phyloP scores from a whole-genome alignment of 176 grass and related monocot species.

The Chrysopogon serrulatus region DNA sequence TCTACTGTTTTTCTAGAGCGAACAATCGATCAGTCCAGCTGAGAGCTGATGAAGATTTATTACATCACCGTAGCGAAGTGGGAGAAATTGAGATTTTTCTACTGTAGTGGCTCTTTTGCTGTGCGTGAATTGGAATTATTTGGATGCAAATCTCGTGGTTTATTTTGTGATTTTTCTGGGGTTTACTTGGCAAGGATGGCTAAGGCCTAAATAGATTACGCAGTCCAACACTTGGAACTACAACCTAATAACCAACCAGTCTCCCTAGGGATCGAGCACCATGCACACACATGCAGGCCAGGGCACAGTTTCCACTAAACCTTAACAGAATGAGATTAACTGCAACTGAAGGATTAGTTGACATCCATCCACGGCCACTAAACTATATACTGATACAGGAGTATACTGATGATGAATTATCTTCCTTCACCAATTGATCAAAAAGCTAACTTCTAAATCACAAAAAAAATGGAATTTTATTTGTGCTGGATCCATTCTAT shows the following conservation, averaged over 20 bases:
- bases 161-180: no score
- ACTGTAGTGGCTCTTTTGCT: not conserved
- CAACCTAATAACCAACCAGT: conserved; percentile 38
- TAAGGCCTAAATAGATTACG: conserved; percentile 20
- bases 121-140: not conserved
- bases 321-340: conserved; percentile 34
- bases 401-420: not conserved
- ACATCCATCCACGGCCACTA: conserved; percentile 20
- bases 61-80: not conserved
- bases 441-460: not conserved
- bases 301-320: conserved; percentile 37
- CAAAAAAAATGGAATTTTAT: not conserved
- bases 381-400: not conserved
- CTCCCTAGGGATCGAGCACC: conserved; percentile 33
- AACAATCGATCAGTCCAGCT: not conserved
- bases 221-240: conserved; percentile 22
- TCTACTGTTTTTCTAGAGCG: not conserved
- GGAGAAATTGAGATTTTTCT: not conserved
- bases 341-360: conserved; percentile 46
- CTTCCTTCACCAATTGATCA: not conserved
- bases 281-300: conserved; percentile 33
- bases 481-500: not conserved
- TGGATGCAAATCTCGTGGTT: not conserved
- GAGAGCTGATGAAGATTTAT: not conserved
- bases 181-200: not conserved